Base-by-base conservation (phyloP, 2,329 filamentous ascomycete genomes). In the Calonectria multiphialidica region DNA sequence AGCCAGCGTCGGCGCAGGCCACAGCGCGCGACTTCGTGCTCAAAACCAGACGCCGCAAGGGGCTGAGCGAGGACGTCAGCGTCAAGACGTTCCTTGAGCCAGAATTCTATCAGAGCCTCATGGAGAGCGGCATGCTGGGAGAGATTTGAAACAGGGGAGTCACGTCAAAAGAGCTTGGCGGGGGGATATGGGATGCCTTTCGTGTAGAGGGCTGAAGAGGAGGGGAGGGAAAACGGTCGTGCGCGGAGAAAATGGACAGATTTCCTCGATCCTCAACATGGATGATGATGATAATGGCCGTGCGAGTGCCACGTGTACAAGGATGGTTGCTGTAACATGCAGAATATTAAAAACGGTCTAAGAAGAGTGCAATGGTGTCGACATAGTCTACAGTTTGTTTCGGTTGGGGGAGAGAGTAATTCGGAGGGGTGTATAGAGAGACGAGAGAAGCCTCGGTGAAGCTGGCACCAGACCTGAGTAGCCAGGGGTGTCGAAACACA, bases 31-130 rank as follows among this genome's bases (percentile, higher is more conserved):
- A 99, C 83, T 98, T 99, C 84, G 96, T 98, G 66, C 90, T 98
- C 74, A 99, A 99, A 90, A 99, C 97, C 12, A 90, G 97, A 77
- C 88, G 95, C 80, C 91, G 97, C 77, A 99, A 99, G 89, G 97
- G 97, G 2, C 84, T 99, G 74, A 96, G 95, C 74, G 97, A 98
- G 87, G 97, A 98, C 83, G 95, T 98, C 47, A 96, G 94, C 35
- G 95, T 98, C 68, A 95, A 95, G 83, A 98, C 98, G 82, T 99
- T 98, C 85, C 87, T 99, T 75, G 97, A 99, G 87, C 95, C 95
- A 1, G 97, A 98, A 83, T 91, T 98, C 73, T 98, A 97, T 86
- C 92, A 93, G 83, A 94, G 92, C 77, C 85, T 98, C 80, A 94
- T 95, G 85, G 95, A 98, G 84, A 97, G 94, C 78, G 96, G 96